phyloP scores from a whole-genome alignment of 108 stramenopile genomes.

The Pelagomonas calceolata region DNA sequence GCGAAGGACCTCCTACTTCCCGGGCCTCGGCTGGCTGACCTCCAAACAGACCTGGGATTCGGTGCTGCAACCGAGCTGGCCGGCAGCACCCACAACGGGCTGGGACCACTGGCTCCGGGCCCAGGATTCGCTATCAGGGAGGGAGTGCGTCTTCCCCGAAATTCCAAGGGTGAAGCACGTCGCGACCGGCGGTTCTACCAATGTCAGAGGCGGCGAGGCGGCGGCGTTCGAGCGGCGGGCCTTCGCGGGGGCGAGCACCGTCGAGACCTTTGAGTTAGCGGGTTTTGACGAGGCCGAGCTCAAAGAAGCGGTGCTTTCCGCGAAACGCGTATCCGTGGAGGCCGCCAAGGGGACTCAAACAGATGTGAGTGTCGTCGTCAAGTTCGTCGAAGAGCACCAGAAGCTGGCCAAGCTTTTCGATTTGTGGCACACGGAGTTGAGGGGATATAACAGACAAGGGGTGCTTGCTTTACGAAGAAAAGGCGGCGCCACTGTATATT shows the following conservation, averaged over 20 bases:
- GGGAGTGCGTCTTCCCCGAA: slow-evolving; percentile 6
- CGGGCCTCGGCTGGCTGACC: slow-evolving; percentile 16
- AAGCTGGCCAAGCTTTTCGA: neutral
- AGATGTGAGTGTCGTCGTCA: neutral
- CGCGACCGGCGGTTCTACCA: neutral
- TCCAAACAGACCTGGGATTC: neutral
- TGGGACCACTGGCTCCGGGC: slow-evolving; percentile 15
- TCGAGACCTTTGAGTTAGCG: neutral
- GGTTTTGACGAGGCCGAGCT: neutral
- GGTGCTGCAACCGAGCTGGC: neutral
- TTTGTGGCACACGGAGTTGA: slow-evolving; percentile 3
- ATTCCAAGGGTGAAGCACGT: slow-evolving; percentile 5
- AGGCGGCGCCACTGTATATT: neutral
- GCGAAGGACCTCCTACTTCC: slow-evolving; percentile 6
- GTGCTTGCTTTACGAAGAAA: neutral
- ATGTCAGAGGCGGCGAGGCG: neutral
- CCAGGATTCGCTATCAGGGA: neutral
- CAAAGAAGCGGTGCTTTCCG: too few species aligned
- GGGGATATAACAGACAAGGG: neutral
- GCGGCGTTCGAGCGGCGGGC: too few species aligned
- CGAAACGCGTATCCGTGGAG: neutral
- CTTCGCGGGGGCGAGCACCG: neutral
- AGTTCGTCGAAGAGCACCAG: neutral
- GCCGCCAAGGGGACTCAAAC: neutral
- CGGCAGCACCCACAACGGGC: slow-evolving; percentile 3